Base-by-base conservation (phyloP, 2,329 filamentous ascomycete species). In the Penicillium sp. region DNA sequence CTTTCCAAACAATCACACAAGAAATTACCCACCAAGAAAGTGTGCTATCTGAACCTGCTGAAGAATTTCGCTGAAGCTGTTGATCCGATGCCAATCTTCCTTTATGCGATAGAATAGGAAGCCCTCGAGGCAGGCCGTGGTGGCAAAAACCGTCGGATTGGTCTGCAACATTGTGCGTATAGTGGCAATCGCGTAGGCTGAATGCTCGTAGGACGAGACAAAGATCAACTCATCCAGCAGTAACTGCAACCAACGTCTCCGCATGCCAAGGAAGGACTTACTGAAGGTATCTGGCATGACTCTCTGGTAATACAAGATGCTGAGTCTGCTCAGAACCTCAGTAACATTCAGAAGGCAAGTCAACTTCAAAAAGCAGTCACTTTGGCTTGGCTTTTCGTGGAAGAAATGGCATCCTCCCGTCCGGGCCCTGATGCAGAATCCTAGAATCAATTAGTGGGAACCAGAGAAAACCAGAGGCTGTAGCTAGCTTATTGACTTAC, bases 21-120 rank as follows among this genome's bases (percentile, higher is more conserved):
- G 1, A 23, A 15, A 27, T 2, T 37, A 12, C 9, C 9, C 24
- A 53, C 47, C 47, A 39, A 55, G 50, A 9, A 42, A 15, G 25
- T 40, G 50, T 9, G 53, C 47, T 28, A 51, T n/a, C n/a, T 53
- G 44, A 12, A 53, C 23, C 28, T 51, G 49, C 42, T 51, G 41
- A 20, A 55, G 13, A 12, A 45, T 29, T 4, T 20, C 40, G n/a
- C 43, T 51, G 13, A 53, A 28, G 15, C n/a, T 41, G 13, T 37
- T 13, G 24, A 48, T 44, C 4, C 33, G 27, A 5, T 15, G 13
- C 50, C 47, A 53, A 8, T 53, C 42, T 4, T 37, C 27, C 9
- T 13, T 13, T 28, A 53, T 41, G 20, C 50, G 50, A 37, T 47
- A 40, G 7, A 44, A 47, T 3, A 53, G 24, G 8, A 48, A 23